Conservation (phyloP, 352 stramenopile genomes). For the Pythium phragmitis region DNA sequence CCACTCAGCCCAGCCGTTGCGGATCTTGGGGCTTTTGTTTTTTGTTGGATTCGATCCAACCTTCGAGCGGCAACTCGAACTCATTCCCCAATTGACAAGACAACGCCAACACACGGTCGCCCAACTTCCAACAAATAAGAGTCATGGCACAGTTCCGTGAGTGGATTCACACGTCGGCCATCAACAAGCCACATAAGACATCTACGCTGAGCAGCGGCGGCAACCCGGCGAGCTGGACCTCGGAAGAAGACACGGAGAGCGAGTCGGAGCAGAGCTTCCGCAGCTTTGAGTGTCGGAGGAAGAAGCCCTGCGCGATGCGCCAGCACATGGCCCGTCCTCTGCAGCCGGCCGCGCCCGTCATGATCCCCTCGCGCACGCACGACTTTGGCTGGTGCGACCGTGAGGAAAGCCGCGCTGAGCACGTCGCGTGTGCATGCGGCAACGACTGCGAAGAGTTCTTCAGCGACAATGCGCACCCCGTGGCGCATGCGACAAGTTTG, state of each 20-base stretch:
- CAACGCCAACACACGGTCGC: constrained; percentile 4
- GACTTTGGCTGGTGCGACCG: constrained; percentile 46
- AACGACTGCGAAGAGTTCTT: constrained; percentile 42
- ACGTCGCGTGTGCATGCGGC: constrained; percentile 41
- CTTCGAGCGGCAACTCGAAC: constrained; percentile 1
- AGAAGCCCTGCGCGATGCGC: constrained; percentile 39
- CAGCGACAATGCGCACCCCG: constrained; percentile 17
- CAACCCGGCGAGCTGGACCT: constrained; percentile 38
- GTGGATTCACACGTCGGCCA: constrained; percentile 12
- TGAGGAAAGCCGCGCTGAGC: constrained; percentile 34
- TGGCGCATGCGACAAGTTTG: constrained; percentile 2
- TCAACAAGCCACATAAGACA: neutral
- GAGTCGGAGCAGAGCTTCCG: constrained; percentile 58
- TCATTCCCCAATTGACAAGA: constrained; percentile 35
- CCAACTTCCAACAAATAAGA: neutral
- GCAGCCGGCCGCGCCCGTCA: constrained; percentile 27
- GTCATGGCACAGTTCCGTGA: constrained; percentile 24
- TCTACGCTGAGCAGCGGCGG: constrained; percentile 10
- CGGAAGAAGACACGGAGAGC: constrained; percentile 67
- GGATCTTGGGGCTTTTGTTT: neutral
- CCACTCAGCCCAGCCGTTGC: constrained; percentile 6
- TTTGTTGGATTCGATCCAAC: constrained; percentile 18
- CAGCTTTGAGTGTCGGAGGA: constrained; percentile 50
- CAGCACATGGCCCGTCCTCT: constrained; percentile 14
- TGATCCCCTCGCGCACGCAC: constrained; percentile 36